These are phyloP conservation scores for Triticum timopheevii DNA, from an alignment of 176 grass and related monocot genomes.

Conservation along the genomic window DNA sequence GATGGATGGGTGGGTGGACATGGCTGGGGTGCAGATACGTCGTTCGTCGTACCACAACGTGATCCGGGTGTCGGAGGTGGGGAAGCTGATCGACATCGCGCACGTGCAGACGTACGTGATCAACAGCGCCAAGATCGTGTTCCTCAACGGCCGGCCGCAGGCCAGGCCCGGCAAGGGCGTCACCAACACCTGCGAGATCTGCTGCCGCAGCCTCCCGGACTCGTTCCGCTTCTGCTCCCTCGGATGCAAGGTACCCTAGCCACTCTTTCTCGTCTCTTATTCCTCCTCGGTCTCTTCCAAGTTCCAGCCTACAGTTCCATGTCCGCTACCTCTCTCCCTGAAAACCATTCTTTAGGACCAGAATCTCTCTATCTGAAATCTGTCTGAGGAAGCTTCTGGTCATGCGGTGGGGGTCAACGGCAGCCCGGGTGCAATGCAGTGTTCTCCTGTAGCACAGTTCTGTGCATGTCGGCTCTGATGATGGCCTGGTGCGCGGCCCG, in stretches of 20 bases:
- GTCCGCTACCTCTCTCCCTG: neutral
- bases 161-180: conserved; percentile 50
- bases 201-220: conserved; percentile 72
- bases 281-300: neutral
- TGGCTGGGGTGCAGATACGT: conserved; percentile 33
- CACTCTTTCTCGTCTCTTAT: neutral
- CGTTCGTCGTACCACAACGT: conserved; percentile 86
- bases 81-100: conserved; percentile 67
- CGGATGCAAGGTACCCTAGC: conserved; percentile 57
- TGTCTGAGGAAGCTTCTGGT: neutral
- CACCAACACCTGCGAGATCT: conserved; percentile 63
- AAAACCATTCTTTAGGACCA: neutral
- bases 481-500: neutral
- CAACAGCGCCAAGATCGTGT: conserved; percentile 81
- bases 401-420: neutral
- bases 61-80: conserved; percentile 73
- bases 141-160: conserved; percentile 78
- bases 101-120: conserved; percentile 88
- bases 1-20: neutral
- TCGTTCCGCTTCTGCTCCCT: conserved; percentile 79
- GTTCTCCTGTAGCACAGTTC: neutral
- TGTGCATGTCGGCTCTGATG: neutral
- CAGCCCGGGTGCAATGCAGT: neutral
- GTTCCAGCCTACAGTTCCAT: neutral
- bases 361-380: neutral